Percentiles rank a stretch among this genome's conserved stretches.
These are phyloP conservation scores for Claviceps sp. DNA, from an alignment of 2,329 filamentous ascomycete genomes.

Conservation along the genomic window DNA sequence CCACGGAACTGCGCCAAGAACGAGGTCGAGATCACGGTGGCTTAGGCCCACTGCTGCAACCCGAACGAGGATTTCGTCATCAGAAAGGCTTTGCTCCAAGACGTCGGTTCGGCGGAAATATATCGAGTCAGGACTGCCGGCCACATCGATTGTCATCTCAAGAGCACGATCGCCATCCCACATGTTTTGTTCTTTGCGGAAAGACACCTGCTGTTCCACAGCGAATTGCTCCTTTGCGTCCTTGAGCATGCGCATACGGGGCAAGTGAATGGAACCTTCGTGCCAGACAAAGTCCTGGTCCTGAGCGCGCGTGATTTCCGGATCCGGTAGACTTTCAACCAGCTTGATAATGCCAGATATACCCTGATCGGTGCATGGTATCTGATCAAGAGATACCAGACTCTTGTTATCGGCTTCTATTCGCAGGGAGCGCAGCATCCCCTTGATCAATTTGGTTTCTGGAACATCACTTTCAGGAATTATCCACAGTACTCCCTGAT, in stretches of 20 bases:
- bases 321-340: neutral
- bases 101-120: slow-evolving; percentile 10
- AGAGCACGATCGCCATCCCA: slow-evolving; percentile 10
- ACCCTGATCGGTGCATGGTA: slow-evolving; percentile 1
- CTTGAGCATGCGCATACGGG: slow-evolving; percentile 5
- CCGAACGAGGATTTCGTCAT: slow-evolving; percentile 10
- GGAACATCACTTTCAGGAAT: slow-evolving; percentile 2
- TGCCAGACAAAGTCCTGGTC: slow-evolving; percentile 9
- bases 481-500: slow-evolving; percentile 6
- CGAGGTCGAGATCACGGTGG: slow-evolving; percentile 11
- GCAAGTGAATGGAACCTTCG: slow-evolving; percentile 5
- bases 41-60: slow-evolving; percentile 11
- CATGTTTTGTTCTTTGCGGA: slow-evolving; percentile 11
- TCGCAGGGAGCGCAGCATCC: slow-evolving; percentile 6
- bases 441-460: slow-evolving; percentile 5
- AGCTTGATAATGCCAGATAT: slow-evolving; percentile 5
- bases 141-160: slow-evolving; percentile 13
- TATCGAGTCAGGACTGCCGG: slow-evolving; percentile 13
- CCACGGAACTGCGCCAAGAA: slow-evolving; percentile 13
- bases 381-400: slow-evolving; percentile 3
- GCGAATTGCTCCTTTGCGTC: slow-evolving; percentile 6
- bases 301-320: neutral
- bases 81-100: slow-evolving; percentile 3
- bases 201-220: slow-evolving; percentile 7
- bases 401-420: slow-evolving; percentile 3